Percentiles rank a stretch among this genome's conserved stretches.
Conservation (phyloP, 2,329 filamentous ascomycete species). For the Zymoseptoria crescenta region DNA sequence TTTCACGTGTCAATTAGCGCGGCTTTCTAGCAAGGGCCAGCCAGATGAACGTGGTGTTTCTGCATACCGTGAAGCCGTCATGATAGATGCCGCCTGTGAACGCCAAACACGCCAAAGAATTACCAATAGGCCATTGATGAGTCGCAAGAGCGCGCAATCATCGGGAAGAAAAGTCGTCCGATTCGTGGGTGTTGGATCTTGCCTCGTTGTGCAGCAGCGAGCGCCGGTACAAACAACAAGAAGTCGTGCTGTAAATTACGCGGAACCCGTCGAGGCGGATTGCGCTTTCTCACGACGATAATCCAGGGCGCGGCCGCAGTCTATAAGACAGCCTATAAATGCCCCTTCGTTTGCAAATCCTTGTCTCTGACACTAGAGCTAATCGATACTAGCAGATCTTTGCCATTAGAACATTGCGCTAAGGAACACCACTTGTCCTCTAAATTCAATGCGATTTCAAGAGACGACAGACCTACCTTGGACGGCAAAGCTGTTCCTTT, state of each 20-base stretch:
- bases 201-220: background rate
- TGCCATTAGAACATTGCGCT: background rate
- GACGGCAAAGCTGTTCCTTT: no score
- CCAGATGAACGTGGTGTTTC: background rate
- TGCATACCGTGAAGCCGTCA: conserved; percentile 22
- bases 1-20: conserved; percentile 13
- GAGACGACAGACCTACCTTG: no score
- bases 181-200: background rate
- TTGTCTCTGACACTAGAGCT: background rate
- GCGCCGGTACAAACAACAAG: background rate
- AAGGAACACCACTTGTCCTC: background rate
- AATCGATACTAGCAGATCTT: background rate
- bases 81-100: conserved; percentile 4
- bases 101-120: background rate
- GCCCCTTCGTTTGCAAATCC: background rate
- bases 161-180: background rate
- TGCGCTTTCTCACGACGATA: background rate
- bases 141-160: background rate
- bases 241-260: background rate
- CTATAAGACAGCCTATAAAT: background rate
- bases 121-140: background rate
- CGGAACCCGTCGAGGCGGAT: no score
- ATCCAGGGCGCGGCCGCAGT: background rate
- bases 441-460: background rate
- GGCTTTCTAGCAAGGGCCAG: conserved; percentile 1